Conservation (phyloP, 2,329 filamentous ascomycete species). For the Ceratocystis huliohia region DNA sequence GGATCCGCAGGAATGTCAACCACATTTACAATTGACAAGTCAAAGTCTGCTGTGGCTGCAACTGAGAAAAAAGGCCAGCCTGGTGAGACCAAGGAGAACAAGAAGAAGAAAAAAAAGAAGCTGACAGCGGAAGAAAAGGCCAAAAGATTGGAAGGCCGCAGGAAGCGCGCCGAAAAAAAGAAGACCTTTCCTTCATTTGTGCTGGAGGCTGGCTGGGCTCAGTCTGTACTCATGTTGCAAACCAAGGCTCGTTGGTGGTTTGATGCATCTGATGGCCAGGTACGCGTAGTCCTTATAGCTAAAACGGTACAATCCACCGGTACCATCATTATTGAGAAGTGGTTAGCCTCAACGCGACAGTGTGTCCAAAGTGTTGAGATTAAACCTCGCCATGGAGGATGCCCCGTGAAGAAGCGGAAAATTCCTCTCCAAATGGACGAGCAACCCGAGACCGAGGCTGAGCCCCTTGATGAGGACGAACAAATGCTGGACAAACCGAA, state of each 20-base stretch:
- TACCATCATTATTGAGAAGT: conserved; percentile 16
- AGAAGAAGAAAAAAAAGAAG: conserved; percentile 11
- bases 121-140: conserved; percentile 11
- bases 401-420: conserved; percentile 14
- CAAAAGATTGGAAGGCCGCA: neutral
- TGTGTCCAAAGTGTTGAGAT: conserved; percentile 12
- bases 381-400: conserved; percentile 5
- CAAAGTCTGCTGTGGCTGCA: neutral
- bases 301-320: conserved; percentile 16
- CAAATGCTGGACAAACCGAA: conserved; percentile 15
- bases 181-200: conserved; percentile 16
- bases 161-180: conserved; percentile 8
- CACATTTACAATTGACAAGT: neutral
- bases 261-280: conserved; percentile 14
- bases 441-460: conserved; percentile 2
- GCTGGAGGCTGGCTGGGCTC: conserved; percentile 11
- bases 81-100: neutral
- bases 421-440: conserved; percentile 7
- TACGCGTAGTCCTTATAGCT: conserved; percentile 8
- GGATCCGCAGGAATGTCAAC: neutral
- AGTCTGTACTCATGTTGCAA: conserved; percentile 17
- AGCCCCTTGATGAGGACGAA: conserved; percentile 3
- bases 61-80: neutral
- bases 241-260: conserved; percentile 18
- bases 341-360: neutral